phyloP scores from a whole-genome alignment of 176 grass and related monocot species.

The Puccinellia tenuiflora region DNA sequence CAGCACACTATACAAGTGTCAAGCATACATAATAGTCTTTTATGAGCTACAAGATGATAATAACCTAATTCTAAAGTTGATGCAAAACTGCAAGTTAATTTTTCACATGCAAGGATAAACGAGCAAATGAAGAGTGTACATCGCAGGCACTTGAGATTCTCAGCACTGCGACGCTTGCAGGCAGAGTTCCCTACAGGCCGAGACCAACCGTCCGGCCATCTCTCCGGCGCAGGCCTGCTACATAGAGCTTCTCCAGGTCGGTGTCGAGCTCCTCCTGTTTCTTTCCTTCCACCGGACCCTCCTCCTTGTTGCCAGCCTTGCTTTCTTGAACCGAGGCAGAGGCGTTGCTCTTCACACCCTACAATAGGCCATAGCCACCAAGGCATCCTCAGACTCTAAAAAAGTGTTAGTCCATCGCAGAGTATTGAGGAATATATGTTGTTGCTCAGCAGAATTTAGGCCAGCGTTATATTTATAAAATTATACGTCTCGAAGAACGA shows the following conservation, averaged over 20 bases:
- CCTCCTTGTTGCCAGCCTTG: conserved; percentile 32
- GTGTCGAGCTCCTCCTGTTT: conserved; percentile 85
- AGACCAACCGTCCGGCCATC: conserved; percentile 95
- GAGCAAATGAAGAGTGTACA: conserved; percentile 11
- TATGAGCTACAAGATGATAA: not conserved
- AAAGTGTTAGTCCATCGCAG: conserved; percentile 63
- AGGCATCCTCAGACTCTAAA: conserved; percentile 99
- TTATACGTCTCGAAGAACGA: not conserved
- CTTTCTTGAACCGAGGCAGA: conserved; percentile 19
- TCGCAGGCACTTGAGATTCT: not conserved
- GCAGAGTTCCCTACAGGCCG: conserved; percentile 51
- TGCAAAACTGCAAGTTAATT: not conserved
- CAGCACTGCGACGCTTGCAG: not conserved
- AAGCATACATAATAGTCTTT: not conserved
- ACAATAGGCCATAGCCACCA: conserved; percentile 84
- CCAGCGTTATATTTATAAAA: not conserved
- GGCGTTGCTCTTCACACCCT: conserved; percentile 79
- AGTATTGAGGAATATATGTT: conserved; percentile 13
- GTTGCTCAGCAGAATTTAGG: not conserved
- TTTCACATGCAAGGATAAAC: not conserved
- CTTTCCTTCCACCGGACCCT: conserved; percentile 42
- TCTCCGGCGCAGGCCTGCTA: conserved; percentile 79
- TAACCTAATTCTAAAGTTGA: not conserved
- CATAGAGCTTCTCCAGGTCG: conserved; percentile 93
- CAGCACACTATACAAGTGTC: not conserved